Evolutionary conservation across 177 flowering plant genomes (phyloP).

Genomic region (Tripterygium wilfordii): DNA sequence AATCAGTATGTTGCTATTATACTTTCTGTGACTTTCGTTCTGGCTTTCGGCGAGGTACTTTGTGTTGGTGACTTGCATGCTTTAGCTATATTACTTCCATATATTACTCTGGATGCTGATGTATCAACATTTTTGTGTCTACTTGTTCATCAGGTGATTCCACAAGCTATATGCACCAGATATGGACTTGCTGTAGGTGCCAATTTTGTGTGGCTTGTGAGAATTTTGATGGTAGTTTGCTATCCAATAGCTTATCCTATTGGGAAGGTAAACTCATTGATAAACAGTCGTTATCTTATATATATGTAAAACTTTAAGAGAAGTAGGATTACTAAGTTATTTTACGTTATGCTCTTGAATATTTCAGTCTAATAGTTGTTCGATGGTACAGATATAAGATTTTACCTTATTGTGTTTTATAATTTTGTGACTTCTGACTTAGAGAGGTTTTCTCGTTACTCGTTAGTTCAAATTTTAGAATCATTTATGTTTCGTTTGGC

Average conservation of each 20-base stretch:
- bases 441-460: too few species aligned
- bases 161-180: conserved; percentile 42
- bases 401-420: too few species aligned
- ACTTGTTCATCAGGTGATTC: conserved; percentile 20
- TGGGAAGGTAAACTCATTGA: conserved; percentile 48
- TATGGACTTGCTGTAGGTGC: conserved; percentile 64
- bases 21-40: conserved; percentile 78
- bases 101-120: neutral
- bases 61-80: neutral
- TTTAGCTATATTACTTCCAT: neutral
- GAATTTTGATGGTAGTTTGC: conserved; percentile 57
- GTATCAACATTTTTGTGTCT: neutral
- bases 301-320: neutral
- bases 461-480: too few species aligned
- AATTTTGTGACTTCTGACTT: too few species aligned
- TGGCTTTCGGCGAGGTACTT: conserved; percentile 43
- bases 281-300: neutral
- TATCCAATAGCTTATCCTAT: conserved; percentile 70
- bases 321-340: neutral
- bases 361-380: too few species aligned
- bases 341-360: neutral
- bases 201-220: conserved; percentile 62
- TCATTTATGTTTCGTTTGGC: too few species aligned
- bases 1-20: conserved; percentile 69
- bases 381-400: too few species aligned